Evolutionary conservation across 2,329 filamentous ascomycete species (phyloP).

Genomic region (Scedosporium dehoogii): DNA sequence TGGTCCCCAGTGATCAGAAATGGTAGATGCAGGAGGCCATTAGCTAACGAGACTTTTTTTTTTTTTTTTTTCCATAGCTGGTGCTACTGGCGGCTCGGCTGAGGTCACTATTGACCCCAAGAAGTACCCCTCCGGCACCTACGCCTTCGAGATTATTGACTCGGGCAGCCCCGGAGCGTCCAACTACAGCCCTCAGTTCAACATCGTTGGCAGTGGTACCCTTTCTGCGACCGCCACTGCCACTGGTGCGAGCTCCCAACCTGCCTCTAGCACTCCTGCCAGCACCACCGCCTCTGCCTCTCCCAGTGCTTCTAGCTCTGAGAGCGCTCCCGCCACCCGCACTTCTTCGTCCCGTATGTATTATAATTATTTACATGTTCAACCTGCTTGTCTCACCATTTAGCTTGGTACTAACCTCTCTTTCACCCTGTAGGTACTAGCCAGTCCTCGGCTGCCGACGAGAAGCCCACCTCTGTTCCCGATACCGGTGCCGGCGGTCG

Average conservation of each 20-base stretch:
- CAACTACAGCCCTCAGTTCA: conserved; percentile 36
- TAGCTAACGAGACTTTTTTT: conserved; percentile 2
- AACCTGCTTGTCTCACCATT: background rate
- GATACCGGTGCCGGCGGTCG: conserved; percentile 13
- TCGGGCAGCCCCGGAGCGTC: conserved; percentile 18
- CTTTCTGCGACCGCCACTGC: conserved; percentile 6
- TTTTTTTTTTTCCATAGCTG: conserved; percentile 23
- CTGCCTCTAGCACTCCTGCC: conserved; percentile 9
- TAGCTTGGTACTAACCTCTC: conserved; percentile 1
- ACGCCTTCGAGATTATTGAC: conserved; percentile 36
- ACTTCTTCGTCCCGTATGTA: conserved; percentile 7
- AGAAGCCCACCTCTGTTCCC: conserved; percentile 18
- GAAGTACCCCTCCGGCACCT: conserved; percentile 26
- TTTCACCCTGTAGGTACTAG: conserved; percentile 12
- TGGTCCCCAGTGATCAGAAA: background rate
- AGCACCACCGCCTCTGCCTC: conserved; percentile 5
- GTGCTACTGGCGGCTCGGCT: conserved; percentile 23
- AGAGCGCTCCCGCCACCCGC: conserved; percentile 5
- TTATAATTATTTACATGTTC: background rate
- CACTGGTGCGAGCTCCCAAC: conserved; percentile 9
- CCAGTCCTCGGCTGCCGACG: conserved; percentile 21
- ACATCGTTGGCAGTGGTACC: conserved; percentile 18
- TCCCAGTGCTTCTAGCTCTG: conserved; percentile 8
- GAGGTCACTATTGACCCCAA: conserved; percentile 25
- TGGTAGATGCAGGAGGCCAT: background rate